Percentiles rank a stretch among this genome's conserved stretches.
Evolutionary conservation across 495 filamentous ascomycete species (phyloP).

Genomic region (Achaetomiella virescens): DNA sequence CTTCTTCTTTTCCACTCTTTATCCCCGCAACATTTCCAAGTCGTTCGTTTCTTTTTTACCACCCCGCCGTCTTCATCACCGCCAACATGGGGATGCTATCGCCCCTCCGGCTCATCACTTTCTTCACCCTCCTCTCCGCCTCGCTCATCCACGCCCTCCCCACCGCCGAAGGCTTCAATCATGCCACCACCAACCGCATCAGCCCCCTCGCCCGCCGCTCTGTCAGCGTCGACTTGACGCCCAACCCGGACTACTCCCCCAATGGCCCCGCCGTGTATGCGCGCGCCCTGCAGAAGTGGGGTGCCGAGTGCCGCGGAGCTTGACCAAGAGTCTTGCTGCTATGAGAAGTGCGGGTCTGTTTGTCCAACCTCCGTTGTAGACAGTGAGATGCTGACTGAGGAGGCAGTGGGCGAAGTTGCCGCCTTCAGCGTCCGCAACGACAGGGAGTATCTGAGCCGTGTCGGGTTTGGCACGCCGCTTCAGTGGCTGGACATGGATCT

Average conservation of each 20-base stretch:
- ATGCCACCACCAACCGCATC: not conserved
- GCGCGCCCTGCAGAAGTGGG: conserved; percentile 22
- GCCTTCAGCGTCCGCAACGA: conserved; percentile 35
- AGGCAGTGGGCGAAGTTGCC: conserved; percentile 12
- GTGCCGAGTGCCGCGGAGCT: conserved; percentile 4
- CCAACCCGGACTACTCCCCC: conserved; percentile 15
- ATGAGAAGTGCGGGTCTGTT: not conserved
- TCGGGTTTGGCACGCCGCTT: conserved; percentile 62
- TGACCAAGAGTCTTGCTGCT: not conserved
- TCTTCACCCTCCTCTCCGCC: not conserved
- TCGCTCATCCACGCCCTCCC: not conserved
- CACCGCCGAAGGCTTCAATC: too few species aligned
- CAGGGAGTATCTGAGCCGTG: conserved; percentile 56
- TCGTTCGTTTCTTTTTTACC: not conserved
- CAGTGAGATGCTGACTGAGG: not conserved
- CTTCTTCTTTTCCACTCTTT: too few species aligned
- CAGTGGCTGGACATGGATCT: conserved; percentile 62
- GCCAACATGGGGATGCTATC: not conserved
- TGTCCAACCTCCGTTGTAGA: too few species aligned
- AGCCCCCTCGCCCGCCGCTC: not conserved
- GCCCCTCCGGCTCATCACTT: not conserved
- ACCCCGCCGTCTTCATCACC: not conserved
- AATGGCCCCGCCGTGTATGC: conserved; percentile 23
- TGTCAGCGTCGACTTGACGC: conserved; percentile 10
- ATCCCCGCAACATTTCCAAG: too few species aligned